phyloP scores from a whole-genome alignment of 2,329 filamentous ascomycete species.

The Arthrobotrys sphaeroides region DNA sequence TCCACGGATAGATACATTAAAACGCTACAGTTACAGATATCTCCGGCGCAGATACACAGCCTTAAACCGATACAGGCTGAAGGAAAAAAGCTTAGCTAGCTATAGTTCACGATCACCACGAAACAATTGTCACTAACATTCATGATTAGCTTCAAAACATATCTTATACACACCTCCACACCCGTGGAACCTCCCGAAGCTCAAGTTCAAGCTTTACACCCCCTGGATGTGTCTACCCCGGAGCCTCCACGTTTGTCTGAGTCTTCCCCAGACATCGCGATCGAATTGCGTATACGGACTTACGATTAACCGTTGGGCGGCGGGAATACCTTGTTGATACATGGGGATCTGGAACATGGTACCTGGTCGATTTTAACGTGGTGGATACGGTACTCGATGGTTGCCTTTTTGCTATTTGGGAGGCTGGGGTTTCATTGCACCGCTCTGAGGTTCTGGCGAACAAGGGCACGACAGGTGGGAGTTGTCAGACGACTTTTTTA shows the following conservation, averaged over 20 bases:
- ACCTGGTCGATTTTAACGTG: conserved; percentile 4
- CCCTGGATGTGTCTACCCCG: background rate
- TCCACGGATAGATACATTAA: background rate
- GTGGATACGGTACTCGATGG: background rate
- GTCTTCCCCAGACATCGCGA: background rate
- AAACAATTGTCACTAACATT: too few relatives aligned
- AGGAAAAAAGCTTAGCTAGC: too few relatives aligned
- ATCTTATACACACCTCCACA: background rate
- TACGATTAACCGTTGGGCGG: background rate
- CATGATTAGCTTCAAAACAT: background rate
- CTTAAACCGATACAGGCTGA: too few relatives aligned
- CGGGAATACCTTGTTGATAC: conserved; percentile 1
- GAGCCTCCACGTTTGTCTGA: background rate
- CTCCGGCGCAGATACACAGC: background rate
- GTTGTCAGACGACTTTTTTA: background rate
- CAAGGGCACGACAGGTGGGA: background rate
- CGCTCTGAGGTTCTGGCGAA: background rate
- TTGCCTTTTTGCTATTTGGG: conserved; percentile 9
- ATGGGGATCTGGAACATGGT: background rate
- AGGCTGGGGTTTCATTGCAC: conserved; percentile 42
- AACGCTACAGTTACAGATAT: background rate
- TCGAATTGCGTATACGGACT: background rate
- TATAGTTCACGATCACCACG: too few relatives aligned
- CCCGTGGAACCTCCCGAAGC: background rate
- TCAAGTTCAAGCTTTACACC: background rate